Percentiles rank a stretch among this genome's conserved stretches.
phyloP scores from a whole-genome alignment of 805 yeast genomes.

The Novakomyces olei region DNA sequence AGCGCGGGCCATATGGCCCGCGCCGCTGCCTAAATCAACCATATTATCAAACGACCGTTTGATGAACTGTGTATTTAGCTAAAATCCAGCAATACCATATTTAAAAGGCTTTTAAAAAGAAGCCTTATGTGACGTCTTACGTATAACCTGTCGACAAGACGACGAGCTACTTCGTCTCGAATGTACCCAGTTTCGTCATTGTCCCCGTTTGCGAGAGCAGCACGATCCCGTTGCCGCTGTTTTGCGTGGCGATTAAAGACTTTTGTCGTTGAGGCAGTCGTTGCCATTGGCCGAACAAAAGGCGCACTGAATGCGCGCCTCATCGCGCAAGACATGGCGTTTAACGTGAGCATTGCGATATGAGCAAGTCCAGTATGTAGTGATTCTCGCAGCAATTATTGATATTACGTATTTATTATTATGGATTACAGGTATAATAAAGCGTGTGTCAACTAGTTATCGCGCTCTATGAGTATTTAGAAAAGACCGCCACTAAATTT shows the following conservation, averaged over 20 bases:
- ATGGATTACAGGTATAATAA: too few species aligned
- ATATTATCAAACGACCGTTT: conserved; percentile 37
- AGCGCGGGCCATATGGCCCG: conserved; percentile 36
- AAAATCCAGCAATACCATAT: not conserved
- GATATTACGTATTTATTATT: too few species aligned
- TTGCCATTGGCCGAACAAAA: too few species aligned
- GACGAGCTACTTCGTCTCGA: conserved; percentile 47
- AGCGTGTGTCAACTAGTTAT: too few species aligned
- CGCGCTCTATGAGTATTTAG: too few species aligned
- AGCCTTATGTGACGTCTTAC: conserved; percentile 5
- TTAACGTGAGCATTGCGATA: too few species aligned
- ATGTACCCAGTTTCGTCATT: conserved; percentile 46
- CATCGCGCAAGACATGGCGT: too few species aligned
- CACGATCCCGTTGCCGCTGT: conserved; percentile 33
- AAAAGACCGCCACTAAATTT: too few species aligned
- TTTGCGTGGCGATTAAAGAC: conserved; percentile 48
- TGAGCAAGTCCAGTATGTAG: too few species aligned
- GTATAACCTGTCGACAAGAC: conserved; percentile 54
- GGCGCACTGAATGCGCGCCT: too few species aligned
- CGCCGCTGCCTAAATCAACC: conserved; percentile 52
- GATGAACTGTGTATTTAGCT: conserved; percentile 21
- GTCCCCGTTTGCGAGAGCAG: conserved; percentile 24
- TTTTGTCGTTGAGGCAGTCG: too few species aligned
- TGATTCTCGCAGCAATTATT: too few species aligned
- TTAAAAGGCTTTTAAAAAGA: not conserved